Base-by-base conservation (phyloP, 1,139 yeast species). In the Debaryomyces sp. region DNA sequence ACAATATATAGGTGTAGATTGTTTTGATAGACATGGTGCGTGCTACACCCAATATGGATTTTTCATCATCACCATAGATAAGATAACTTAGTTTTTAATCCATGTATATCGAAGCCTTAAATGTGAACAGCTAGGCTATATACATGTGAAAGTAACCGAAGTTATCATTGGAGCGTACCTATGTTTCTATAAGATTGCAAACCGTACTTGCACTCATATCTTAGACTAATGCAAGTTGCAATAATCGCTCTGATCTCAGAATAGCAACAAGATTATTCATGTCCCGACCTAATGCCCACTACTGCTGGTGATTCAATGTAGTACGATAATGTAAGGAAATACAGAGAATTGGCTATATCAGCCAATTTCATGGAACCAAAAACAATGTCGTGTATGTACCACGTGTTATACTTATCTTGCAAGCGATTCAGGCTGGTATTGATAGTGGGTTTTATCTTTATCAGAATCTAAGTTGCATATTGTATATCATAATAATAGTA, bases 1-100 rank as follows among this genome's bases (percentile, higher is more conserved):
- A 22, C 12, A 30, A 17, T 22, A 21, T 10, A 35, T 21, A 32
- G 4, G 4, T 21, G 10, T 21, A 41, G 29, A 17, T 21, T 27
- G 21, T 30, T 41, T 41, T 41, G 37, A 41, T 18, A 23, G 12
- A 15, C 24, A 30, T 17, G 17, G 26, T 39, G 42, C 46, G 37
- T 40, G 30, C 32, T 26, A 26, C 17, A 40, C 43, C 7, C 41
- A 22, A 26, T 29, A 17, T 18, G 21, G 29, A 6, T n/a, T 38
- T 26, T 24, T 18, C 24, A 21, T 27, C 12, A 13, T 13, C 21
- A 8, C 15, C 30, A 23, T 24, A 24, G 41, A 37, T 22, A 37
- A 37, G 41, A 24, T 26, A 8, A 13, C 12, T 15, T 18, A 18
- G 7, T 17, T 8, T 15, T 4, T 7, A 18, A 22, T 9, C 18